phyloP scores from a whole-genome alignment of 2,329 filamentous ascomycete genomes.

The Fusarium luffae region DNA sequence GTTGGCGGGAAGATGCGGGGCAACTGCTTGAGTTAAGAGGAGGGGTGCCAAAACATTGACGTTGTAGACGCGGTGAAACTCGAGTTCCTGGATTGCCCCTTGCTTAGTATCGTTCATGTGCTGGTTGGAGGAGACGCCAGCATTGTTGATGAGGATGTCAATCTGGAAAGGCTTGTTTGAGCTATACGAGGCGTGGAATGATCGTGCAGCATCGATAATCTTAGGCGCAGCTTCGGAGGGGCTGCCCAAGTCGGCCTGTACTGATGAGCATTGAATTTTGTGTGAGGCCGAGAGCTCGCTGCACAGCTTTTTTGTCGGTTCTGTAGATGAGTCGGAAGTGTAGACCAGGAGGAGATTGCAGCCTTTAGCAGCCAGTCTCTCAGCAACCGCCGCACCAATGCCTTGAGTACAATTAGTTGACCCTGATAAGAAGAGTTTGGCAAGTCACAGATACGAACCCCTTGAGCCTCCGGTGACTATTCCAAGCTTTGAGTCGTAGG shows the following conservation, averaged over 20 bases:
- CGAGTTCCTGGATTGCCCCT: slow-evolving; percentile 64
- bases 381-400: slow-evolving; percentile 69
- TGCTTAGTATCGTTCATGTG: slow-evolving; percentile 65
- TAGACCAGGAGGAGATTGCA: slow-evolving; percentile 70
- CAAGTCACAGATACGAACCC: slow-evolving; percentile 38
- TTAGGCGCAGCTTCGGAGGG: slow-evolving; percentile 42
- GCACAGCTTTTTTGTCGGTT: slow-evolving; percentile 60
- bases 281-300: slow-evolving; percentile 58
- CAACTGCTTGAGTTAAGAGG: slow-evolving; percentile 78
- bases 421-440: background rate
- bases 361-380: slow-evolving; percentile 69
- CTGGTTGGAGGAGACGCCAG: slow-evolving; percentile 76
- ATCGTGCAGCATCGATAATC: slow-evolving; percentile 47
- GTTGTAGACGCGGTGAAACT: slow-evolving; percentile 78
- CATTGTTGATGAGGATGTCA: slow-evolving; percentile 90
- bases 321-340: slow-evolving; percentile 64
- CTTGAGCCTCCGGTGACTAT: slow-evolving; percentile 51
- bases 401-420: slow-evolving; percentile 52
- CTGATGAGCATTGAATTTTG: slow-evolving; percentile 46
- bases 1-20: slow-evolving; percentile 76
- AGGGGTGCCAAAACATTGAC: slow-evolving; percentile 87
- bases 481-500: slow-evolving; percentile 50
- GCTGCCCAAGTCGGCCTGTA: slow-evolving; percentile 48
- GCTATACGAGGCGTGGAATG: slow-evolving; percentile 44
- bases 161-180: slow-evolving; percentile 55